These are phyloP conservation scores for Aciculoconidium aculeatum DNA, from an alignment of 805 yeast species.

Conservation along the genomic window DNA sequence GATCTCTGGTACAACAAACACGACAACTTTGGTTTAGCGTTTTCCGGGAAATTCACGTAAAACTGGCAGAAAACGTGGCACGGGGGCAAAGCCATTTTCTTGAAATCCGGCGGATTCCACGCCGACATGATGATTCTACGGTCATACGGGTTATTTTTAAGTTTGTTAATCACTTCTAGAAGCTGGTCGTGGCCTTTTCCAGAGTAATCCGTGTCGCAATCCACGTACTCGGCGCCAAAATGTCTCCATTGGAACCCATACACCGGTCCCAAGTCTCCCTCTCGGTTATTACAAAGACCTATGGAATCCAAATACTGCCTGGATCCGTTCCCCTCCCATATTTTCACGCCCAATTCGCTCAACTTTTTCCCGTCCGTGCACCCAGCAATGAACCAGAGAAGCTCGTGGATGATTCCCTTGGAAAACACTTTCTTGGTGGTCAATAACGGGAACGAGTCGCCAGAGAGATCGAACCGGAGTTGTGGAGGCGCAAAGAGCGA, in stretches of 20 bases:
- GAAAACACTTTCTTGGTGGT: constrained; percentile 92
- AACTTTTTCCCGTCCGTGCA: constrained; percentile 81
- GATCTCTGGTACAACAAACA: constrained; percentile 93
- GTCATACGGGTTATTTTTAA: constrained; percentile 88
- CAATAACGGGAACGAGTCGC: constrained; percentile 76
- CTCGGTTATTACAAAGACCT: constrained; percentile 75
- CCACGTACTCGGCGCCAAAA: constrained; percentile 88
- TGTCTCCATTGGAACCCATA: constrained; percentile 99
- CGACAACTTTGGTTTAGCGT: constrained; percentile 60
- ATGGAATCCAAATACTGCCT: constrained; percentile 81
- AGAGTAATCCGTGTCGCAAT: constrained; percentile 81
- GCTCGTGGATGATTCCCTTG: constrained; percentile 81
- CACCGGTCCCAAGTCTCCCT: constrained; percentile 96
- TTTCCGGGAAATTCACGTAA: constrained; percentile 78
- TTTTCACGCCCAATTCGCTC: constrained; percentile 81
- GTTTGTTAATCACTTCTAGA: constrained; percentile 66
- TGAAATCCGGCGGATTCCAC: constrained; percentile 97
- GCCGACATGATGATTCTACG: constrained; percentile 93
- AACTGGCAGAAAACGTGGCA: constrained; percentile 97
- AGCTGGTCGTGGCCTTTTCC: constrained; percentile 92
- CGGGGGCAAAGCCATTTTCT: constrained; percentile 95
- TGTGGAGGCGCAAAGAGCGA: constrained; percentile 96
- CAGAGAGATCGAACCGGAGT: constrained; percentile 67
- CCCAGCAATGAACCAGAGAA: constrained; percentile 90
- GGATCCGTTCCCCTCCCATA: constrained; percentile 99